phyloP scores from a whole-genome alignment of 768 basidiomycete genomes.

The Xerocomellus intermedius region DNA sequence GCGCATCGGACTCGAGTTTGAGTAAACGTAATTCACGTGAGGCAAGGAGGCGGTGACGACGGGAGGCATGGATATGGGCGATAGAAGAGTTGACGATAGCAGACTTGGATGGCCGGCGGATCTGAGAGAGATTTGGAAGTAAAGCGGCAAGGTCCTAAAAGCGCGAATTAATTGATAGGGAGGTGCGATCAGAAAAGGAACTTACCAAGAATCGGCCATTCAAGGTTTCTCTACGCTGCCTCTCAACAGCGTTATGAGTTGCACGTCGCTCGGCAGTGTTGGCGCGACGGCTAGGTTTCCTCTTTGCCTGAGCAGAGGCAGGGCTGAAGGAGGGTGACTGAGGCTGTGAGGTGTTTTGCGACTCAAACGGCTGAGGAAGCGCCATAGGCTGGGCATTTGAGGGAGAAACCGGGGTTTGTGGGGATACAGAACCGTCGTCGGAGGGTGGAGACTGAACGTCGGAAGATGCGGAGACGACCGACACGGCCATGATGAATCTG shows the following conservation, averaged over 20 bases:
- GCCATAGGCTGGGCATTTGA: conserved; percentile 33
- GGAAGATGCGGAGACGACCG: conserved; percentile 39
- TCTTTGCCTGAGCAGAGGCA: conserved; percentile 49
- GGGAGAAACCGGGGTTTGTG: conserved; percentile 52
- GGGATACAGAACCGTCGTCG: conserved; percentile 42
- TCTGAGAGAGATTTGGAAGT: conserved; percentile 86
- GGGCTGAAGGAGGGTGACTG: conserved; percentile 26
- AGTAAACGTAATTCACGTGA: conserved; percentile 77
- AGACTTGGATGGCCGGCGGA: conserved; percentile 93
- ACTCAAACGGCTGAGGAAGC: conserved; percentile 33
- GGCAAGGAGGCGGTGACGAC: conserved; percentile 78
- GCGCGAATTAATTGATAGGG: conserved; percentile 15
- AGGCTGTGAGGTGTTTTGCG: conserved; percentile 18
- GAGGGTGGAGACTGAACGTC: conserved; percentile 41
- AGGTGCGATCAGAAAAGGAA: conserved; percentile 15
- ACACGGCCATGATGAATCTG: conserved; percentile 33
- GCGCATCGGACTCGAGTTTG: conserved; percentile 79
- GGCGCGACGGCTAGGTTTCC: conserved; percentile 84
- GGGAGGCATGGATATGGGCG: conserved; percentile 79
- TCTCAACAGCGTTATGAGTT: conserved; percentile 96
- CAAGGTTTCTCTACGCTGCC: conserved; percentile 88
- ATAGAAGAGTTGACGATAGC: conserved; percentile 97
- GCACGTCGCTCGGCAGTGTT: conserved; percentile 97
- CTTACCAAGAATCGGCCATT: conserved; percentile 88
- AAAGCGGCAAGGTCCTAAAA: conserved; percentile 83